These are phyloP conservation scores for Melastoma candidum DNA, from an alignment of 441 rosid genomes.

Conservation along the genomic window DNA sequence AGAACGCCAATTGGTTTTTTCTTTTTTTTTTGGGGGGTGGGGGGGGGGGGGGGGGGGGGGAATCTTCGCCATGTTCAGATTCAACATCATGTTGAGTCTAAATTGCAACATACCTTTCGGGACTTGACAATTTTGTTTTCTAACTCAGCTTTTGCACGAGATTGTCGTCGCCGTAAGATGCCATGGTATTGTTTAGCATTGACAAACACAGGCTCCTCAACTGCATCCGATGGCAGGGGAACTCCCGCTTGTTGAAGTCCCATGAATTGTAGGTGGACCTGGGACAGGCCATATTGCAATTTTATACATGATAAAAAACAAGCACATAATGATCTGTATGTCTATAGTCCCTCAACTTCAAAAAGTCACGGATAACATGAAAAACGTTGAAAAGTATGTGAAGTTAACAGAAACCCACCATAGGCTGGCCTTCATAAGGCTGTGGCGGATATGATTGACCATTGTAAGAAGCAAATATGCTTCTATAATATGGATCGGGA, in stretches of 20 bases:
- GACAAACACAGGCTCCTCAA: slow-evolving; percentile 95
- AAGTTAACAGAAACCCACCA: slow-evolving; percentile 26
- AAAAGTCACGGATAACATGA: neutral
- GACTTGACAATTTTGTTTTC: slow-evolving; percentile 52
- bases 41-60: too few species aligned
- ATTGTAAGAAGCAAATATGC: slow-evolving; percentile 80
- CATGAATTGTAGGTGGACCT: slow-evolving; percentile 91
- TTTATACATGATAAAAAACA: slow-evolving; percentile 2
- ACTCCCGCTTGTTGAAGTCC: slow-evolving; percentile 95
- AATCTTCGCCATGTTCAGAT: neutral
- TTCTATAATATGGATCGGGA: slow-evolving; percentile 89
- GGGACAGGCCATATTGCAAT: slow-evolving; percentile 10
- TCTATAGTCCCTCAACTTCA: neutral
- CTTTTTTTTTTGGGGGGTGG: too few species aligned
- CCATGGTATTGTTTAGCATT: slow-evolving; percentile 96
- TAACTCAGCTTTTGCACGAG: slow-evolving; percentile 84
- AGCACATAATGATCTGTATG: neutral
- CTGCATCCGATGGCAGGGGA: slow-evolving; percentile 81
- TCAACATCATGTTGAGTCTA: neutral
- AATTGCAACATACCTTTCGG: slow-evolving; percentile 43
- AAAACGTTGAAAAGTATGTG: slow-evolving; percentile 3
- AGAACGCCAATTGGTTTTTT: too few species aligned
- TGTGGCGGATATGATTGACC: slow-evolving; percentile 63
- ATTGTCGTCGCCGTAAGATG: slow-evolving; percentile 82
- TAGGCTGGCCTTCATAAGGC: slow-evolving; percentile 69